phyloP scores from a whole-genome alignment of 371 early-diverging fungal species.

The Syncephalastrum monosporum region DNA sequence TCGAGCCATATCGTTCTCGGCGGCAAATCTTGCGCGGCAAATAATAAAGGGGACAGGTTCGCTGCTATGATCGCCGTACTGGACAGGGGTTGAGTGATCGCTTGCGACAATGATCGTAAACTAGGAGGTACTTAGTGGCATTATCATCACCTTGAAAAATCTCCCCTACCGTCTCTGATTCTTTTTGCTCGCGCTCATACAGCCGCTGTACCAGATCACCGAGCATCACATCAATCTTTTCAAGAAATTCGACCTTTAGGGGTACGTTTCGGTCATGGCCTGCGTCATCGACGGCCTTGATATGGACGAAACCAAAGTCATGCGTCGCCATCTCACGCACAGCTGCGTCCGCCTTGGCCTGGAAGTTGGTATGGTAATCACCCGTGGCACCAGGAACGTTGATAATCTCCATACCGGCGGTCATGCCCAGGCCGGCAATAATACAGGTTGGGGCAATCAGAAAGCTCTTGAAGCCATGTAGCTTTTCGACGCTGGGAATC shows the following conservation, averaged over 20 bases:
- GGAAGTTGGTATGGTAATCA: constrained; percentile 45
- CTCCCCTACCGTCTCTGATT: constrained; percentile 10
- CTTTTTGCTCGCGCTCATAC: constrained; percentile 14
- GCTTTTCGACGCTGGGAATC: constrained; percentile 40
- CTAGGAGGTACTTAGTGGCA: constrained; percentile 10
- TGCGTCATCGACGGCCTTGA: constrained; percentile 58
- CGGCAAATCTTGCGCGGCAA: constrained; percentile 12
- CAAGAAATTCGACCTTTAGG: constrained; percentile 38
- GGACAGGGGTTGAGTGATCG: constrained; percentile 53
- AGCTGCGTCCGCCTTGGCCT: constrained; percentile 41
- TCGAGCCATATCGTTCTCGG: background rate
- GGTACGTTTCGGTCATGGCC: constrained; percentile 44
- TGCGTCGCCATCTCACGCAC: constrained; percentile 23
- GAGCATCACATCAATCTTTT: constrained; percentile 46
- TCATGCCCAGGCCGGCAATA: constrained; percentile 53
- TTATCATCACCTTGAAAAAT: background rate
- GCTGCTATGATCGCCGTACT: constrained; percentile 50
- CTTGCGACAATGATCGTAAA: constrained; percentile 48
- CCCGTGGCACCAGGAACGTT: constrained; percentile 52
- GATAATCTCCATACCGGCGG: constrained; percentile 45
- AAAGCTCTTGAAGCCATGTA: constrained; percentile 45
- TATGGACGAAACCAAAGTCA: constrained; percentile 53
- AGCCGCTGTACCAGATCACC: constrained; percentile 27
- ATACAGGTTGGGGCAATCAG: constrained; percentile 60
- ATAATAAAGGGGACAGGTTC: constrained; percentile 53